Evolutionary conservation across 164 flowering plant species (phyloP).

Genomic region (Euptelea pleiosperma): DNA sequence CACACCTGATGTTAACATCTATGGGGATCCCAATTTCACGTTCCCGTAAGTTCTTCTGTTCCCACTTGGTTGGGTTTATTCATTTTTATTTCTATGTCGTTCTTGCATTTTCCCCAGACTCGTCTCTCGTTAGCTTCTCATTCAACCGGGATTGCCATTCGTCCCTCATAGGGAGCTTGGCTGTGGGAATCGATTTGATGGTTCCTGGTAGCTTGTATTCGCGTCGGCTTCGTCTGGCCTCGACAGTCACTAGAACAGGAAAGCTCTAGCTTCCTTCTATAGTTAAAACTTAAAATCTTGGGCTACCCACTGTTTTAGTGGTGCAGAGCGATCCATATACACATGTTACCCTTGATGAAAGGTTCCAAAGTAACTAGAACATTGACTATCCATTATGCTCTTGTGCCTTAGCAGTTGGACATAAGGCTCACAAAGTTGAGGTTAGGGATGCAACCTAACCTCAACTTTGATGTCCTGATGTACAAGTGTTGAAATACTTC

Average conservation of each 20-base stretch:
- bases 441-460: not conserved
- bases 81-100: not conserved
- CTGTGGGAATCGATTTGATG: no score
- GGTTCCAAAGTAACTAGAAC: not conserved
- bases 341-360: not conserved
- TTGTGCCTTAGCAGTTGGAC: no score
- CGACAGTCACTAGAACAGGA: no score
- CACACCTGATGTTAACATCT: constrained; percentile 78
- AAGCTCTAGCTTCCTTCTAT: not conserved
- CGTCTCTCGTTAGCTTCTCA: not conserved
- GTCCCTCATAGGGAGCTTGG: no score
- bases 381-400: no score
- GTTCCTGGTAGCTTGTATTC: no score
- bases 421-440: not conserved
- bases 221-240: no score
- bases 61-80: constrained; percentile 1
- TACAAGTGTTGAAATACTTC: not conserved
- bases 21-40: constrained; percentile 83
- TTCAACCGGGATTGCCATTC: no score
- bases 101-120: not conserved
- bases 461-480: not conserved
- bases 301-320: not conserved
- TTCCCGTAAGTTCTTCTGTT: constrained; percentile 61
- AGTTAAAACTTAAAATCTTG: not conserved
- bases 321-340: not conserved